Base-by-base conservation (phyloP, 805 yeast genomes). In the Debaryomyces prosopidis region DNA sequence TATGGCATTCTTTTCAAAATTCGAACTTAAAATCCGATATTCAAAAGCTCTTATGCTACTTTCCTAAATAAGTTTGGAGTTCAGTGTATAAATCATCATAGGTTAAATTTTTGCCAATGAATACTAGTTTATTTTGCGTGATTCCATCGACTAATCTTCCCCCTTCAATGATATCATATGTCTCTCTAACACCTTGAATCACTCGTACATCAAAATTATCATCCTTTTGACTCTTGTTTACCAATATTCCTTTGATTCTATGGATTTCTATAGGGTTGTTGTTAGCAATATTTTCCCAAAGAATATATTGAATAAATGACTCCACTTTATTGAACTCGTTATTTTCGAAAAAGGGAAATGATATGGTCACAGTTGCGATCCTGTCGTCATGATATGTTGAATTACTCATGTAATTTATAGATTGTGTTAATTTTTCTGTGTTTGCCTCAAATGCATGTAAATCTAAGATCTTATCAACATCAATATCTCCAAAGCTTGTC, bases 101-200 rank as follows among this genome's bases (percentile, higher is more conserved):
- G 12, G 65, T 59, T 28, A 88, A 62, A 39, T 78, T 74, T 62
- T 87, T 85, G 1, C 96, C 96, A 34, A 89, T 89, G 10, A 89
- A 68, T 1, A 89, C 91, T 20, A 89, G 51, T 63, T 85, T 87
- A 47, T 85, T 81, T 26, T 62, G 47, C 0, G 53, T 56, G 2
- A 71, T 60, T 0, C 68, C 75, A 12, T 67, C 69, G 4, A 74
- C 70, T 36, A 61, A 55, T 14, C 48, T 42, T 2, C 69, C 70
- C 5, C 69, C 70, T 11, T 79, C 82, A 3, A 84, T 74, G 2
- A 89, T 71, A 50, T 94, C 99, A 64, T 89, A 94, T 0, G 96
- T 89, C 44, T 90, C 94, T 48, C 98, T 75, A 0, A 94, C 99
- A 10, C 96, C 98, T 62, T 94, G 99, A 9, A 94, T 67, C 6